These are phyloP conservation scores for Eucalyptus fibrosa DNA, from an alignment of 345 rosid species.

Conservation along the genomic window DNA sequence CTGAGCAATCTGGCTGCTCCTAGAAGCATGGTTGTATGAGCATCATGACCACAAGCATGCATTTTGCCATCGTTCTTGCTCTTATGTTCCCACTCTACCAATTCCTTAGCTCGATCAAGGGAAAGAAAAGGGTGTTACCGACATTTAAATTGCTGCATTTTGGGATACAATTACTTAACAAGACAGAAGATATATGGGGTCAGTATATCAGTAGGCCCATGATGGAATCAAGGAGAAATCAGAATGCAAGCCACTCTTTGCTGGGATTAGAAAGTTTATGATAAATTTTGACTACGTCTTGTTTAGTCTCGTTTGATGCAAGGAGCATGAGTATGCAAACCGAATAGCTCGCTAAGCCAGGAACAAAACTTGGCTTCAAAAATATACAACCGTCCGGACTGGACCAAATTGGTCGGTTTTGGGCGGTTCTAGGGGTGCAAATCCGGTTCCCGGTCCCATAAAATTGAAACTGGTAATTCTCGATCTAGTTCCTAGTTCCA, in stretches of 20 bases:
- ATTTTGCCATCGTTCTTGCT: conserved; percentile 35
- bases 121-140: neutral
- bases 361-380: neutral
- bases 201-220: neutral
- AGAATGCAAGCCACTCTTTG: neutral
- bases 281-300: neutral
- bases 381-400: neutral
- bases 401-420: too few relatives aligned
- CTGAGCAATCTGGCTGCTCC: conserved; percentile 40
- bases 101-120: conserved; percentile 8
- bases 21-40: conserved; percentile 34
- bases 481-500: too few relatives aligned
- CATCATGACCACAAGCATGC: conserved; percentile 59
- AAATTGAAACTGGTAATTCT: too few relatives aligned
- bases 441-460: too few relatives aligned
- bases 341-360: neutral
- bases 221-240: neutral
- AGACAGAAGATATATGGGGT: neutral
- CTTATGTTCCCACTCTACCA: conserved; percentile 30
- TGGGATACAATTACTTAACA: neutral
- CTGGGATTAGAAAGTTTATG: neutral
- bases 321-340: neutral
- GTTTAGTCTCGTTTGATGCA: neutral
- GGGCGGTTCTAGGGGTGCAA: too few relatives aligned
- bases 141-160: neutral